Evolutionary conservation across 2,329 filamentous ascomycete species (phyloP).

Genomic region (Phyllosticta paracitricarpa): DNA sequence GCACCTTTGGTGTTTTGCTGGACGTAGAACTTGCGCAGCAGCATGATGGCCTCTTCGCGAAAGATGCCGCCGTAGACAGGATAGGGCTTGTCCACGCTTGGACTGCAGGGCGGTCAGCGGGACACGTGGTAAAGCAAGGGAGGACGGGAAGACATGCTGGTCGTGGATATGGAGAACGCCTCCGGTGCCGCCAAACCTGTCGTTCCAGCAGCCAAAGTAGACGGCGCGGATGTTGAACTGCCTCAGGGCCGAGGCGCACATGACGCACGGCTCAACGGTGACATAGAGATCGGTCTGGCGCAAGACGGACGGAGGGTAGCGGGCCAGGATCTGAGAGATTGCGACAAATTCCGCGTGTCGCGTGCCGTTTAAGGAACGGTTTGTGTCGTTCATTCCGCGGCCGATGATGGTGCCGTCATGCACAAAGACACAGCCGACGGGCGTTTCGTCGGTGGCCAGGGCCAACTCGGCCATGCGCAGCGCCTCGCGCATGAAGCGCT

Average conservation of each 20-base stretch:
- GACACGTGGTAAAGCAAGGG: background rate
- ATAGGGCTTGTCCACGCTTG: constrained; percentile 67
- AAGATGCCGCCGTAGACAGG: constrained; percentile 80
- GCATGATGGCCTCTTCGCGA: constrained; percentile 82
- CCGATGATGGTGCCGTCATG: constrained; percentile 70
- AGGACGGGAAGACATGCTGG: constrained; percentile 36
- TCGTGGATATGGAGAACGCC: constrained; percentile 82
- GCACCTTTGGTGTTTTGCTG: constrained; percentile 90
- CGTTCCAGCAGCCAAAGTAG: constrained; percentile 91
- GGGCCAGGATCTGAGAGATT: constrained; percentile 54
- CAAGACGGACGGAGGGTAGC: constrained; percentile 59
- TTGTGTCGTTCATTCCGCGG: constrained; percentile 93
- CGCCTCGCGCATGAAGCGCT: constrained; percentile 72
- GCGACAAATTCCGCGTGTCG: constrained; percentile 94
- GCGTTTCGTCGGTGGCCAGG: constrained; percentile 78
- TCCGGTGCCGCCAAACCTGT: constrained; percentile 92
- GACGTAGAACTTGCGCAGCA: constrained; percentile 89
- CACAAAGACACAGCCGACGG: constrained; percentile 91
- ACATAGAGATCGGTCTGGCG: constrained; percentile 77
- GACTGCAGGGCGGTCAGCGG: constrained; percentile 28
- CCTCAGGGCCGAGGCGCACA: constrained; percentile 88
- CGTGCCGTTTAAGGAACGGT: constrained; percentile 76
- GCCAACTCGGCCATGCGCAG: constrained; percentile 84
- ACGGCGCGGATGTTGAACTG: constrained; percentile 83
- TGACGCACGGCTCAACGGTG: constrained; percentile 96